Evolutionary conservation across 768 basidiomycete species (phyloP), one percentile per base, ranked within the genome.

Genomic region (Agaricus sinodeliciosus): DNA sequence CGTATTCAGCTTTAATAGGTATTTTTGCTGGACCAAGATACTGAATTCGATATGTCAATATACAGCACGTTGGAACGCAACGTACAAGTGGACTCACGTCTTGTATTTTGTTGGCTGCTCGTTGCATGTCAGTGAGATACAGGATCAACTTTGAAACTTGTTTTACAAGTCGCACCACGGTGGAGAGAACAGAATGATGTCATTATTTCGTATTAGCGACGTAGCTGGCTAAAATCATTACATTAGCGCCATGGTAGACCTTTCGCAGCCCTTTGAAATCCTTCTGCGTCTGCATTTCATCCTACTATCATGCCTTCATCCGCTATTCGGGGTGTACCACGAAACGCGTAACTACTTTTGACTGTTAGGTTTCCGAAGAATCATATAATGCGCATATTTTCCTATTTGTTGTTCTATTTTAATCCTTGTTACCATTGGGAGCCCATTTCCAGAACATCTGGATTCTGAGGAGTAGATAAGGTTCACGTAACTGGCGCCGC

Each of bases 1-100:
- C 78, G 60, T 74, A 78, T 45, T 74, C 71, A 0, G 77, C 69
- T 45, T 72, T 67, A 1, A 74, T 69, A 2, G 54, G 68, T 1
- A 75, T 73, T 8, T 71, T 70, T 9, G 70, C 57, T 16, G 68
- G 61, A 0, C 76, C 76, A 53, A 78, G 48, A 35, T 65, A 61
- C 73, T 73, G 46, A 13, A 8, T n/a, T 18, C 3, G 31, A 44
- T 26, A 22, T 4, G 8, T 43, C 2, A 41, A 9, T 19, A 7
- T 12, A 43, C 1, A 19, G 4, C 2, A 12, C 3, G 25, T 12
- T 19, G 19, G 15, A 28, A 27, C 22, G 31, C 4, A 41, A 9
- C 5, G 35, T 43, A 44, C 16, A 41, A 56, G 59, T 53, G 31
- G 31, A 31, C 31, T 31, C 3, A 67, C 64, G 36, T 63, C 50